These are phyloP conservation scores for Chalciporus piperatus DNA, from an alignment of 768 basidiomycete genomes.

Conservation along the genomic window DNA sequence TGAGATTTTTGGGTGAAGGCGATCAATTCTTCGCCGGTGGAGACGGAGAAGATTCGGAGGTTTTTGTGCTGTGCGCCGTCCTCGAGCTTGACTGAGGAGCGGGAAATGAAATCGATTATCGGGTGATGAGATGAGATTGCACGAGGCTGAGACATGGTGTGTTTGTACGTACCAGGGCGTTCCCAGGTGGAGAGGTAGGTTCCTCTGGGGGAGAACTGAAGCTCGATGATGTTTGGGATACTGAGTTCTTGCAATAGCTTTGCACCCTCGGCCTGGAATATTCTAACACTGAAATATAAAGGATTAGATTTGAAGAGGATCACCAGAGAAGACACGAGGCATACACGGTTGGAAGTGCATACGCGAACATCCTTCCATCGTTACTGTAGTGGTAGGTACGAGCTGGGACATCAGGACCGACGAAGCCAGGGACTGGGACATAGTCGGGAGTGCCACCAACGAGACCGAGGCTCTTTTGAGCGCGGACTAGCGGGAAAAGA, in stretches of 20 bases:
- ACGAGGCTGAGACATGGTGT: constrained; percentile 20
- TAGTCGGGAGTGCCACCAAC: constrained; percentile 82
- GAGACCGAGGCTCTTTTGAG: constrained; percentile 90
- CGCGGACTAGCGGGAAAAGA: constrained; percentile 60
- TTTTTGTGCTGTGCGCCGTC: constrained; percentile 93
- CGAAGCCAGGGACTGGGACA: constrained; percentile 57
- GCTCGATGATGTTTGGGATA: constrained; percentile 73
- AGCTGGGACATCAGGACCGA: constrained; percentile 65
- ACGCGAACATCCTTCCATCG: constrained; percentile 86
- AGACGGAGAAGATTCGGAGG: constrained; percentile 83
- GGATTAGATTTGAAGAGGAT: constrained; percentile 11
- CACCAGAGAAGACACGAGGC: constrained; percentile 14
- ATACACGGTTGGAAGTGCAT: constrained; percentile 71
- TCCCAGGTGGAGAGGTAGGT: constrained; percentile 97
- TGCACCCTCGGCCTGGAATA: constrained; percentile 72
- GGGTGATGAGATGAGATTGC: constrained; percentile 8
- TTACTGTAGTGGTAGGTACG: constrained; percentile 79
- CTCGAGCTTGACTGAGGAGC: constrained; percentile 68
- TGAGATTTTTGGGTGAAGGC: constrained; percentile 87
- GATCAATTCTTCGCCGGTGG: constrained; percentile 82
- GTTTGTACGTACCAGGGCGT: constrained; percentile 58
- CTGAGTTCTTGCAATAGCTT: constrained; percentile 73
- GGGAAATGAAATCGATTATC: constrained; percentile 15
- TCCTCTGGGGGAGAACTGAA: constrained; percentile 90
- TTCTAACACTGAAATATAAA: constrained; percentile 53